Base-by-base conservation (phyloP, 306 rosid species). In the Lathyrus aphaca region DNA sequence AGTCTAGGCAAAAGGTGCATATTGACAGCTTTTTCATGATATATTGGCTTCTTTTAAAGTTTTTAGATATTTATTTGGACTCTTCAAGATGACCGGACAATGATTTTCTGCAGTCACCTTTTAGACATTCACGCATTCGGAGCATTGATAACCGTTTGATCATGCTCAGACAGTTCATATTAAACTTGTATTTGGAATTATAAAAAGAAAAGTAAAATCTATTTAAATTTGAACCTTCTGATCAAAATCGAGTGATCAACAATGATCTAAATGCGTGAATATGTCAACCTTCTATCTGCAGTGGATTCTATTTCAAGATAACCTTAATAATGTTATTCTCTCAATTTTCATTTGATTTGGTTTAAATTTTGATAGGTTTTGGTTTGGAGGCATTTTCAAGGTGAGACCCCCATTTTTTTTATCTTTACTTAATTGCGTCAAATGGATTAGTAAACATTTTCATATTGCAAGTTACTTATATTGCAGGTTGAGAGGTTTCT, bases 301-400 rank as follows among this genome's bases (percentile, higher is more conserved):
- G n/a, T n/a, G n/a, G n/a, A n/a, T n/a, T n/a, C n/a, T n/a, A n/a
- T n/a, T 46, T 19, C 16, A 29, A 18, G 49, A 45, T 65, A 17
- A 35, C n/a, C 35, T 62, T 46, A 8, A 54, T 72, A 66, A 51
- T 29, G 12, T 45, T 27, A 11, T 32, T 56, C 25, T 65, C 76
- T 45, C 9, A 3, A 61, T 54, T 70, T 64, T 75, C 10, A 13
- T 72, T 77, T 77, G 30, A 50, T 62, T 75, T 77, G 74, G 43
- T 69, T 63, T 62, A 60, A 65, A 71, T 75, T 51, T 58, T 39
- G 3, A 73, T 72, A 92, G 96, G 91, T 92, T 92, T 83, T 92
- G 98, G 98, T 67, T 71, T 82, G 98, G 89, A 78, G 98, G 92
- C 66, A 5, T 85, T 30, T 83, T 63, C 74, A 92, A 86, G 98